A percentile compares a stretch with the other conserved stretches of the same genome.
phyloP scores from a whole-genome alignment of 2,329 filamentous ascomycete genomes.

The Colletotrichum incanum region DNA sequence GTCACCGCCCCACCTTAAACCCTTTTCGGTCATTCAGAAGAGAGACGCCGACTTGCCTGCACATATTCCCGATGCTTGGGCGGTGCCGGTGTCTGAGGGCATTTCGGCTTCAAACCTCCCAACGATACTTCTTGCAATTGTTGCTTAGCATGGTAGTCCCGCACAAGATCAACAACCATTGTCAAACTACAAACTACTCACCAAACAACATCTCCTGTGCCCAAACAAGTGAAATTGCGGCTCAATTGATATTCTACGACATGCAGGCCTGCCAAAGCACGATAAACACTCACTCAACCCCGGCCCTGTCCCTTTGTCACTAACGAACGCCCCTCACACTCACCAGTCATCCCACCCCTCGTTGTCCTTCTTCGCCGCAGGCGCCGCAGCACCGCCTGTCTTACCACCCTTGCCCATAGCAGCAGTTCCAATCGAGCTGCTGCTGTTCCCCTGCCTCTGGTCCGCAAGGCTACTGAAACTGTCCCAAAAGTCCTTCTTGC shows the following conservation, averaged over 20 bases:
- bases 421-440: conserved; percentile 71
- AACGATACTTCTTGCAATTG: not conserved
- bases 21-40: conserved; percentile 38
- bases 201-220: not conserved
- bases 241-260: conserved; percentile 35
- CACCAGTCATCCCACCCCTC: conserved; percentile 79
- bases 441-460: conserved; percentile 60
- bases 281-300: conserved; percentile 41
- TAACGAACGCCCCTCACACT: conserved; percentile 42
- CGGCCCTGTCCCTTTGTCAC: conserved; percentile 26
- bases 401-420: conserved; percentile 71
- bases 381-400: conserved; percentile 50
- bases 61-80: conserved; percentile 4
- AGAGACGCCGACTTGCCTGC: conserved; percentile 22
- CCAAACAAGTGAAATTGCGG: conserved; percentile 29
- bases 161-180: not conserved
- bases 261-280: conserved; percentile 37
- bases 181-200: not conserved
- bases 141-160: not conserved
- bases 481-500: conserved; percentile 92
- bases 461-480: conserved; percentile 83
- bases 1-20: conserved; percentile 42
- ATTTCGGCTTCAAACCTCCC: conserved; percentile 5
- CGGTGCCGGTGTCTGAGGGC: not conserved
- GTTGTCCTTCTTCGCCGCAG: conserved; percentile 61